A percentile compares a stretch with the other conserved stretches of the same genome.
These are phyloP conservation scores for Xylariaceae sp. DNA, from an alignment of 2,329 filamentous ascomycete genomes.

Conservation along the genomic window DNA sequence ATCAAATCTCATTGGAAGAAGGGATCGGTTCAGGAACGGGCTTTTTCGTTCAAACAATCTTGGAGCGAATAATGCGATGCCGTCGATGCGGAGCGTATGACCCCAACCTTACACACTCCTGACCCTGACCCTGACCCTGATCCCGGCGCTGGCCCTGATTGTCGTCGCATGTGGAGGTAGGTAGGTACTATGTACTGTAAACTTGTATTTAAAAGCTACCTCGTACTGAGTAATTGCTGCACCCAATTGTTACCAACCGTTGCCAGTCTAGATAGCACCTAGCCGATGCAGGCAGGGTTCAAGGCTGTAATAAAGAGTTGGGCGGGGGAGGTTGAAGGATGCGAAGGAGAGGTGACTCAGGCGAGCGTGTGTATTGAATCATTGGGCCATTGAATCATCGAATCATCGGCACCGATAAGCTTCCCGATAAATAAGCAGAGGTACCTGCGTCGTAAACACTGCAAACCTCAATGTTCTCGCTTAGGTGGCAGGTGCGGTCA, in stretches of 20 bases:
- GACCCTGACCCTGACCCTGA: constrained; percentile 28
- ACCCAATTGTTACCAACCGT: constrained; percentile 8
- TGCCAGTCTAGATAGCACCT: constrained; percentile 6
- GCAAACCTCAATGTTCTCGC: constrained; percentile 13
- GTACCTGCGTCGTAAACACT: constrained; percentile 11
- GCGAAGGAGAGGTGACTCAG: too few species aligned
- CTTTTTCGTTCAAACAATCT: background rate
- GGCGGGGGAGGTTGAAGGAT: too few species aligned
- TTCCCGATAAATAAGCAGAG: background rate
- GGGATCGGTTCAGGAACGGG: background rate
- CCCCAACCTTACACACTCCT: too few species aligned
- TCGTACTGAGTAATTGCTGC: background rate
- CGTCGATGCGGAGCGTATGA: too few species aligned
- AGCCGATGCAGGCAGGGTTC: constrained; percentile 17
- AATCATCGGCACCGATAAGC: background rate
- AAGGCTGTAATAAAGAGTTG: constrained; percentile 2
- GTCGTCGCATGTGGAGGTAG: constrained; percentile 35
- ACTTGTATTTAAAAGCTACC: constrained; percentile 24
- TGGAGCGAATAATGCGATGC: background rate
- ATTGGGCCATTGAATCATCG: too few species aligned
- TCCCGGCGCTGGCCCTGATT: constrained; percentile 37
- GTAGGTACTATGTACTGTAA: too few species aligned
- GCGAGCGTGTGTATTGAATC: too few species aligned
- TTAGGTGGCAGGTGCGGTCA: constrained; percentile 11
- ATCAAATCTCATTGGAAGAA: background rate